Percentiles rank a stretch among this genome's conserved stretches.
These are phyloP conservation scores for Excoecaria cochinchinensis DNA, from an alignment of 345 rosid species.

Conservation along the genomic window DNA sequence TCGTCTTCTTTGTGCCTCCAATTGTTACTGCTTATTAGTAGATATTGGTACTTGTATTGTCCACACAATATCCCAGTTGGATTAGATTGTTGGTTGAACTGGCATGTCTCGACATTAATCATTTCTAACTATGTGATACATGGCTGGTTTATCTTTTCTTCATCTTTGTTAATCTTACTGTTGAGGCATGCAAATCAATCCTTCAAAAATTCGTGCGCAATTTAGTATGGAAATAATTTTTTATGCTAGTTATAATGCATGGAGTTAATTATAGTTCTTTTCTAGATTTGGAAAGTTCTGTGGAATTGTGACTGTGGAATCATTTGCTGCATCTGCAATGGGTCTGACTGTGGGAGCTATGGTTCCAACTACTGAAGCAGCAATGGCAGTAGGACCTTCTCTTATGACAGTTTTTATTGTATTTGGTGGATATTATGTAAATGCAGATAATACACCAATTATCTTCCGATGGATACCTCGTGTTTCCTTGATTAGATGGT, in stretches of 20 bases:
- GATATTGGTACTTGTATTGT: neutral
- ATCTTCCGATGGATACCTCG: constrained; percentile 92
- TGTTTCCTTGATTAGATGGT: constrained; percentile 92
- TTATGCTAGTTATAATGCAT: neutral
- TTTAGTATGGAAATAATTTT: constrained; percentile 1
- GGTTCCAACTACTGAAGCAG: constrained; percentile 98
- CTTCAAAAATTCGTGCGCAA: neutral
- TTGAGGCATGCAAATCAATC: neutral
- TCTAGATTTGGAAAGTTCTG: constrained; percentile 85
- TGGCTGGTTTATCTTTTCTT: neutral
- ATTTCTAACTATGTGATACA: neutral
- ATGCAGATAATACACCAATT: constrained; percentile 83
- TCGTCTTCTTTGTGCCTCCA: neutral
- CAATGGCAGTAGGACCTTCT: constrained; percentile 97
- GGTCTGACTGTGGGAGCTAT: constrained; percentile 97
- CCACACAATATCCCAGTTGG: neutral
- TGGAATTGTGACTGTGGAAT: constrained; percentile 88
- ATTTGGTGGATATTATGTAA: constrained; percentile 90
- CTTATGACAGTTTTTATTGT: constrained; percentile 96
- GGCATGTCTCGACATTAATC: neutral
- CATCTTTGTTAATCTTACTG: neutral
- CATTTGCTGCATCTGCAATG: constrained; percentile 99
- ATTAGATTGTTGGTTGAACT: neutral
- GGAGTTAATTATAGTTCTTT: constrained; percentile 21
- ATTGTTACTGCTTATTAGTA: neutral